phyloP scores from a whole-genome alignment of 306 rosid species.

The Trichosanthes truncata region DNA sequence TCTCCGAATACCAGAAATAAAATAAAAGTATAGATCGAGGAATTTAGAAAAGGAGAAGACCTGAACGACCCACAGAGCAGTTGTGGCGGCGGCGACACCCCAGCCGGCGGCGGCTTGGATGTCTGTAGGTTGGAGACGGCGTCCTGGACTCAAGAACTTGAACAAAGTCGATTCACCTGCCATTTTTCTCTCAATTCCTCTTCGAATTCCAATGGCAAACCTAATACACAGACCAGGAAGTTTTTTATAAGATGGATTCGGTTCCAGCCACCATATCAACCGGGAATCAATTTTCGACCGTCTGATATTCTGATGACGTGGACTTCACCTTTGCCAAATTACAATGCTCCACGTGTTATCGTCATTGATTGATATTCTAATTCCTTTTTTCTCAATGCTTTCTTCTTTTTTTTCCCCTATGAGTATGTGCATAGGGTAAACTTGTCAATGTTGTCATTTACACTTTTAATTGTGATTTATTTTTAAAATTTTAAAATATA shows the following conservation, averaged over 20 bases:
- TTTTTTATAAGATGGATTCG: neutral
- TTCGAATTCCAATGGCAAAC: neutral
- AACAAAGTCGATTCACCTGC: conserved; percentile 16
- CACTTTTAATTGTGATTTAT: too few relatives aligned
- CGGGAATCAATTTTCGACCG: neutral
- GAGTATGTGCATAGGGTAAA: neutral
- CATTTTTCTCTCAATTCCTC: neutral
- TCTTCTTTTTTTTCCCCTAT: neutral
- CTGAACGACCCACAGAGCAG: conserved; percentile 14
- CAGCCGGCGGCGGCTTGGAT: conserved; percentile 71
- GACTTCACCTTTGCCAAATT: neutral
- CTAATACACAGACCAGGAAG: neutral
- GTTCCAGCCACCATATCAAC: neutral
- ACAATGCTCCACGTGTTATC: too few relatives aligned
- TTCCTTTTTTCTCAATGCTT: neutral
- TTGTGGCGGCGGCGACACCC: conserved; percentile 61
- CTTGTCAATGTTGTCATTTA: neutral
- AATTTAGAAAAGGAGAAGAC: neutral
- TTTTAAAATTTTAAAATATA: too few relatives aligned
- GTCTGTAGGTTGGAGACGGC: conserved; percentile 38
- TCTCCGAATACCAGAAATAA: neutral
- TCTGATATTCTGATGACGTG: neutral
- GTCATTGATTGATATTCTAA: neutral
- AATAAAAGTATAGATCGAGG: neutral
- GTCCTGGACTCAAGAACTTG: conserved; percentile 24